Evolutionary conservation across 2,329 filamentous ascomycete species (phyloP).

Genomic region (Tolypocladium sp.): DNA sequence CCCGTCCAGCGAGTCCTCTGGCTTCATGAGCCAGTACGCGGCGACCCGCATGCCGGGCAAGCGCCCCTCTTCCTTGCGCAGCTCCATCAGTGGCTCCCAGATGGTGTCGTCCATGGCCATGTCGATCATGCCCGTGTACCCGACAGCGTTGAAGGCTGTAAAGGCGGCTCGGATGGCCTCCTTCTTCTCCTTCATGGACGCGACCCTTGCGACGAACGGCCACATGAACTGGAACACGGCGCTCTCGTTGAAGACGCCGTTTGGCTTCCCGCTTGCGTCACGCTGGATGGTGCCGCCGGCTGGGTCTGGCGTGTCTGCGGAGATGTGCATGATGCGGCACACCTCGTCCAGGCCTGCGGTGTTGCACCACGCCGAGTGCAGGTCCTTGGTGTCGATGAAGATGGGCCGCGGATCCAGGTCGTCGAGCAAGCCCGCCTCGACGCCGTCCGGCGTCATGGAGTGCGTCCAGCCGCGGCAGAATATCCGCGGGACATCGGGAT

Average conservation of each 20-base stretch:
- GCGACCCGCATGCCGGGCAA: slow-evolving; percentile 33
- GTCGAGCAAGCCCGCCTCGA: slow-evolving; percentile 35
- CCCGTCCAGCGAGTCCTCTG: slow-evolving; percentile 27
- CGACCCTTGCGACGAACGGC: slow-evolving; percentile 41
- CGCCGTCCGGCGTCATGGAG: slow-evolving; percentile 34
- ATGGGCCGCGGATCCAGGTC: slow-evolving; percentile 45
- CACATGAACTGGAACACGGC: slow-evolving; percentile 44
- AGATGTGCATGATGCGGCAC: slow-evolving; percentile 25
- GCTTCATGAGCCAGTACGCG: slow-evolving; percentile 49
- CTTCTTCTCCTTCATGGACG: slow-evolving; percentile 37
- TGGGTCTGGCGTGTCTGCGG: slow-evolving; percentile 32
- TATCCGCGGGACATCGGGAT: slow-evolving; percentile 39
- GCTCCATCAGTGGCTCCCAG: slow-evolving; percentile 40
- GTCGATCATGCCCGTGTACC: slow-evolving; percentile 47
- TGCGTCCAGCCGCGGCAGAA: slow-evolving; percentile 49
- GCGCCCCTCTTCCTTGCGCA: slow-evolving; percentile 24
- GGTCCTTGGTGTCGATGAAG: slow-evolving; percentile 46
- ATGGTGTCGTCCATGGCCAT: slow-evolving; percentile 54
- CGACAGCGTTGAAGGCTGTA: slow-evolving; percentile 37
- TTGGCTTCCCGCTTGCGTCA: slow-evolving; percentile 34
- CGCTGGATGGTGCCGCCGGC: slow-evolving; percentile 43
- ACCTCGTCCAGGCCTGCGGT: slow-evolving; percentile 38
- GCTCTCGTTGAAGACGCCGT: slow-evolving; percentile 42
- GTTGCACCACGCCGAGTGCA: slow-evolving; percentile 50
- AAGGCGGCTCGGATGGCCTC: slow-evolving; percentile 39